These are phyloP conservation scores for Globisporangium cederbergense DNA, from an alignment of 352 stramenopile species.

Conservation along the genomic window DNA sequence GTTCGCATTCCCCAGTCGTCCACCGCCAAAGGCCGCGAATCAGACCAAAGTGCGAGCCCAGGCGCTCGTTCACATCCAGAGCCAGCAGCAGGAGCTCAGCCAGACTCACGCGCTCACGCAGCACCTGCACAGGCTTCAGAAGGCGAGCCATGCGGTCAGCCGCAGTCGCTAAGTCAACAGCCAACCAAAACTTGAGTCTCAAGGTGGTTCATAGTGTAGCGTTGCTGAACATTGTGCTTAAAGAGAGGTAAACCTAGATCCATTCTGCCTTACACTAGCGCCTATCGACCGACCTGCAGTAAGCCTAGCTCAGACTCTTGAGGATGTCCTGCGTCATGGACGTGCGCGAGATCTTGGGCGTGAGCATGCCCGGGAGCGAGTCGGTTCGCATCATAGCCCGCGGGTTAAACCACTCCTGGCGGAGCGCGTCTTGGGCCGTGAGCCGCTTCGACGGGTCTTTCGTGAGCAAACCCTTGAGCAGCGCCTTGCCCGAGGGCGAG, in stretches of 20 bases:
- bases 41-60: conserved; percentile 27
- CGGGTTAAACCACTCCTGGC: conserved; percentile 77
- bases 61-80: conserved; percentile 20
- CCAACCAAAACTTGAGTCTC: conserved; percentile 10
- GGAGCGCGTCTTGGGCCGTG: conserved; percentile 74
- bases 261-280: conserved; percentile 11
- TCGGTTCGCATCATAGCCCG: conserved; percentile 14
- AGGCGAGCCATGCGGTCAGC: conserved; percentile 12
- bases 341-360: conserved; percentile 18
- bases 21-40: conserved; percentile 1
- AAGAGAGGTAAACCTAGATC: conserved; percentile 8
- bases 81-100: conserved; percentile 6
- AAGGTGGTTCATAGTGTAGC: background rate
- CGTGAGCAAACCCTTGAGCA: conserved; percentile 80
- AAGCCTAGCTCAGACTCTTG: conserved; percentile 13
- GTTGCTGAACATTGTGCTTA: conserved; percentile 16
- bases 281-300: background rate
- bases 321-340: conserved; percentile 27
- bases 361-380: conserved; percentile 10
- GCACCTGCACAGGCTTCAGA: conserved; percentile 28
- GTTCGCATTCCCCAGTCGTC: background rate
- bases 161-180: conserved; percentile 27
- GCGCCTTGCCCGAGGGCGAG: conserved; percentile 49
- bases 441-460: conserved; percentile 80
- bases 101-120: conserved; percentile 19